Base-by-base conservation (phyloP, 345 rosid species). In the Excoecaria cochinchinensis region DNA sequence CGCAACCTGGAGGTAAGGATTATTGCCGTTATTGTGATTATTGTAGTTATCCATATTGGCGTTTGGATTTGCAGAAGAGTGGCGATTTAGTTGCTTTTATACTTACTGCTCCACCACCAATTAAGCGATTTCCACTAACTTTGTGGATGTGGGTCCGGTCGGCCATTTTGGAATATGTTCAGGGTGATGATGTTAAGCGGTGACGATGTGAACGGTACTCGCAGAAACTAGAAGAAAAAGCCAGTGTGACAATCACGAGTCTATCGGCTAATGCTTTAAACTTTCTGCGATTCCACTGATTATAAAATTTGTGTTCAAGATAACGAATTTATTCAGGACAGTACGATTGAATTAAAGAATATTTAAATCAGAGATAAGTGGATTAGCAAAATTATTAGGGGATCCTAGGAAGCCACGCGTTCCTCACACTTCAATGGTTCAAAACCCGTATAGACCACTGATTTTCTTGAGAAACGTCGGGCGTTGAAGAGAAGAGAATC, bases 1-100 rank as follows among this genome's bases (percentile, higher is more conserved):
- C 25, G 85, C 75, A 59, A 74, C 51, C 25, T 82, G 81, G 74
- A 87, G 66, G 76, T 88, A 88, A 72, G 90, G 92, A 70, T 85
- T 31, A 2, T 31, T 79, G 73, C 47, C 77, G 25, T 38, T 70
- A 64, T 56, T 82, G 73, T 25, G 1, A 25, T 75, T 72, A 77
- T 59, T 59, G 56, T 58, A 72, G 15, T 65, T 51, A 52, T 52
- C 61, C 73, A 70, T 52, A 8, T 47, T 47, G 58, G 15, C 51
- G 56, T 44, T 64, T 48, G 63, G 69, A 60, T 24, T 67, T 62
- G 22, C 51, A 38, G 38, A 17, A 47, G 38, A 12, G 50, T 21
- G 21, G 21, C 31, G 31, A 31, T 31, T 31, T 31, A 1, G 31
- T 31, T 31, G 31, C 31, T 31, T 31, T 31, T 31, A 31, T 31